Conservation (phyloP, 148 eudicot species). For the Spergularia marina region DNA sequence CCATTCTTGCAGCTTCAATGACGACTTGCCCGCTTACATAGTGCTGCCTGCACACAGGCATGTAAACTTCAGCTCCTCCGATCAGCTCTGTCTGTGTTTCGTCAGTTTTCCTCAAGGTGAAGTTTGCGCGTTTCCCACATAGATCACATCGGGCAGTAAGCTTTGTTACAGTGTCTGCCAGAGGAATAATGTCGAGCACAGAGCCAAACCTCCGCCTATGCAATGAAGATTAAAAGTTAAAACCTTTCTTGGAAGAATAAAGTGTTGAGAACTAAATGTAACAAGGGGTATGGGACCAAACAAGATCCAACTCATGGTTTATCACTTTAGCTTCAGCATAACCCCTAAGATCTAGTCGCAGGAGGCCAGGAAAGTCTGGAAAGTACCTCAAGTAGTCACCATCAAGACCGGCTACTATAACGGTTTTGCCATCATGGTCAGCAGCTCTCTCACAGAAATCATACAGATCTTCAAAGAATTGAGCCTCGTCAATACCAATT, state of each 20-base stretch:
- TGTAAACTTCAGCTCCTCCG: conserved; percentile 90
- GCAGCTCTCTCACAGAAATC: conserved; percentile 82
- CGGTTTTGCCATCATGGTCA: conserved; percentile 81
- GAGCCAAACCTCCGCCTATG: conserved; percentile 89
- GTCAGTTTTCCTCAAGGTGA: conserved; percentile 84
- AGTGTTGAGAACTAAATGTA: too few relatives aligned
- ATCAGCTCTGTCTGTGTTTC: conserved; percentile 79
- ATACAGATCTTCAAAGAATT: conserved; percentile 78
- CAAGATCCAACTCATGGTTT: too few relatives aligned
- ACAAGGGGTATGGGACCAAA: too few relatives aligned
- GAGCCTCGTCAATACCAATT: conserved; percentile 96
- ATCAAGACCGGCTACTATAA: conserved; percentile 89
- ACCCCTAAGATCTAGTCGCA: background rate
- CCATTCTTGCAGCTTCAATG: conserved; percentile 62
- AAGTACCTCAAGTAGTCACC: conserved; percentile 84
- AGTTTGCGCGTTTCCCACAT: conserved; percentile 78
- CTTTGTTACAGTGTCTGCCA: conserved; percentile 88
- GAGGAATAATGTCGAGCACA: conserved; percentile 81
- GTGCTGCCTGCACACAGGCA: conserved; percentile 96
- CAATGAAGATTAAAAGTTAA: background rate
- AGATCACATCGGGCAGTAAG: conserved; percentile 80
- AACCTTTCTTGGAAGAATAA: too few relatives aligned
- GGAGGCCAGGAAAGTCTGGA: background rate
- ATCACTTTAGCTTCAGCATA: too few relatives aligned
- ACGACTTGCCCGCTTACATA: conserved; percentile 80